Base-by-base conservation (phyloP, 495 filamentous ascomycete genomes). In the Lasiosphaeria miniovina region DNA sequence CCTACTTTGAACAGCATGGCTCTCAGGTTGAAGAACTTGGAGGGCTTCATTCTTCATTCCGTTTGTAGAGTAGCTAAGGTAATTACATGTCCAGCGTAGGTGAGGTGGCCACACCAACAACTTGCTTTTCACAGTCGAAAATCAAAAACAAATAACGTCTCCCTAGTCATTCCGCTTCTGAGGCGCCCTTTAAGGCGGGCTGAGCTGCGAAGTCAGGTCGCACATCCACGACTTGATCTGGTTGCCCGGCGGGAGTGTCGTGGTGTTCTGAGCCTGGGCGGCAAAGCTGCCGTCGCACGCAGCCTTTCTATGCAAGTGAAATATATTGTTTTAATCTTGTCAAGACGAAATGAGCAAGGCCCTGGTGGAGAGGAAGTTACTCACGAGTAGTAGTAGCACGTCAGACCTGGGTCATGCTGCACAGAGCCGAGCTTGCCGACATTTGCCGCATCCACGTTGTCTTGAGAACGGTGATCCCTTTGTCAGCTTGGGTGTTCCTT, bases 151-250 rank as follows among this genome's bases (percentile, higher is more conserved):
- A 24, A 24, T 0, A 24, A 24, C 24, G 24, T 24, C 24, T 2
- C 24, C 24, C 1, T 24, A 24, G 24, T 24, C 1, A 41, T 8
- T 12, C 12, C 7, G 15, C 32, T 36, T 38, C 38, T 14, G 36
- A 49, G 36, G 12, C 4, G 4, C n/a, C 4, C 17, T 24, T 51
- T 6, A 51, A 5, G 12, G 15, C 17, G 12, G 15, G 12, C n/a
- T 5, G n/a, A 51, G 49, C 32, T 51, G 49, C 17, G 49, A 24
- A 4, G 49, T 51, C 49, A 51, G 49, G 32, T 51, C 49, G 17
- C 49, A 51, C 49, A 51, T 51, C 49, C 49, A 51, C 49, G 49
- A 51, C n/a, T 17, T 51, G 3, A 51, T 51, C 17, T 32, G 17
- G 49, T 51, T 51, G 12, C 32, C 32, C 4, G 49, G 24, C 12